These are phyloP conservation scores for Fusarium tupiense DNA, from an alignment of 2,329 filamentous ascomycete species.

Conservation along the genomic window DNA sequence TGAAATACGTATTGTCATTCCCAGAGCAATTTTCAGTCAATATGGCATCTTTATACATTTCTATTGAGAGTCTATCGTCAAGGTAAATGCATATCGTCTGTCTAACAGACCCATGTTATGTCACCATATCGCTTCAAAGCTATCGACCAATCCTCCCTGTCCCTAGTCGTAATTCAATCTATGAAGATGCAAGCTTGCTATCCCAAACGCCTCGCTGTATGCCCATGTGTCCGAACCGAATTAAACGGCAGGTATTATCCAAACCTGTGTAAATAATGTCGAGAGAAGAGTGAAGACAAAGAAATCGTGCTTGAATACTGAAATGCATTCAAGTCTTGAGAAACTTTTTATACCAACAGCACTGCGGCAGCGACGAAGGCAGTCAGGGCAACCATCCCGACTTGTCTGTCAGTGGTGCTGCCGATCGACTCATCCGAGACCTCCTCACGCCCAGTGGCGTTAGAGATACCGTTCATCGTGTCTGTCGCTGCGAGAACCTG, in stretches of 20 bases:
- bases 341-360: conserved; percentile 46
- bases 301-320: not conserved
- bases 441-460: conserved; percentile 49
- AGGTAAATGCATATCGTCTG: not conserved
- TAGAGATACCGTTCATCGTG: conserved; percentile 66
- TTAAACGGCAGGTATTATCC: conserved; percentile 18
- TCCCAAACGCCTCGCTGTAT: conserved; percentile 42
- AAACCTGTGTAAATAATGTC: conserved; percentile 19
- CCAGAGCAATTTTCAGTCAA: not conserved
- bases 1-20: not conserved
- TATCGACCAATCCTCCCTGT: not conserved
- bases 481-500: conserved; percentile 77
- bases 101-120: conserved; percentile 12
- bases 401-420: conserved; percentile 27
- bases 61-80: conserved; percentile 25
- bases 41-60: conserved; percentile 7
- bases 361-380: conserved; percentile 56
- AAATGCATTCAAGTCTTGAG: not conserved
- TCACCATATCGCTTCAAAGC: not conserved
- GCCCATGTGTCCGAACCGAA: conserved; percentile 23
- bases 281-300: conserved; percentile 21
- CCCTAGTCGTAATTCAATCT: conserved; percentile 5
- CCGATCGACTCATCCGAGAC: conserved; percentile 32
- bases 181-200: conserved; percentile 19
- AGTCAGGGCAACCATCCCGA: conserved; percentile 53